Evolutionary conservation across 208 protist genomes (phyloP).

Genomic region (Crithidia expoeki): DNA sequence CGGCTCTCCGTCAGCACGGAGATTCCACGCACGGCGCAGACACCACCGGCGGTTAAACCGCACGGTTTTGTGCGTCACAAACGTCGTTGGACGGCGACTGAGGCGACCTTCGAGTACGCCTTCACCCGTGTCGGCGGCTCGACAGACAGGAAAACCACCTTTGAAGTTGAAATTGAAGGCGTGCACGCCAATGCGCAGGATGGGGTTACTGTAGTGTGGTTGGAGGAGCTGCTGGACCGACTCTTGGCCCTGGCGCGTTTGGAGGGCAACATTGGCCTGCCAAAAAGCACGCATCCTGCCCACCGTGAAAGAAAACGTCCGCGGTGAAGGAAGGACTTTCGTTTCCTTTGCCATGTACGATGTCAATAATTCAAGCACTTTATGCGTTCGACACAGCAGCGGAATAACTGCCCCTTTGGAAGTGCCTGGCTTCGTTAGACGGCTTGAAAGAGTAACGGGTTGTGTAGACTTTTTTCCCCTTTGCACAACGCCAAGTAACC

Average conservation of each 20-base stretch:
- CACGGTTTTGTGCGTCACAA: constrained; percentile 56
- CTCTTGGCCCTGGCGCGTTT: constrained; percentile 41
- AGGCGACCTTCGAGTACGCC: constrained; percentile 67
- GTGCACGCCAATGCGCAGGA: constrained; percentile 34
- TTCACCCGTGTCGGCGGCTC: constrained; percentile 47
- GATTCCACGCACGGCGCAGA: constrained; percentile 1
- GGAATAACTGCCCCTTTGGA: too few species aligned
- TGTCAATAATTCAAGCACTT: too few species aligned
- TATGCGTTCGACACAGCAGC: too few species aligned
- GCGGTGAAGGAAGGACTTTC: not conserved
- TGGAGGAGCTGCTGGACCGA: constrained; percentile 50
- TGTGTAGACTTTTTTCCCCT: too few species aligned
- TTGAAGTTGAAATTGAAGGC: constrained; percentile 82
- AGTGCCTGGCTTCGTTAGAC: too few species aligned
- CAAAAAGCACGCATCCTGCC: not conserved
- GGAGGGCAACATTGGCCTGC: constrained; percentile 34
- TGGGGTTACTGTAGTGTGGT: constrained; percentile 55
- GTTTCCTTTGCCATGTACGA: not conserved
- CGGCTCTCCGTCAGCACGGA: constrained; percentile 70
- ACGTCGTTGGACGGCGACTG: constrained; percentile 45
- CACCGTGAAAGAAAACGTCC: not conserved
- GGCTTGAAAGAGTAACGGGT: too few species aligned
- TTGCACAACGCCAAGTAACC: too few species aligned
- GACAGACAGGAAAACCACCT: constrained; percentile 17
- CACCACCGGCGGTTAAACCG: constrained; percentile 22